These are phyloP conservation scores for Trichosporon faecale DNA, from an alignment of 1,284 basidiomycete species.

Conservation along the genomic window DNA sequence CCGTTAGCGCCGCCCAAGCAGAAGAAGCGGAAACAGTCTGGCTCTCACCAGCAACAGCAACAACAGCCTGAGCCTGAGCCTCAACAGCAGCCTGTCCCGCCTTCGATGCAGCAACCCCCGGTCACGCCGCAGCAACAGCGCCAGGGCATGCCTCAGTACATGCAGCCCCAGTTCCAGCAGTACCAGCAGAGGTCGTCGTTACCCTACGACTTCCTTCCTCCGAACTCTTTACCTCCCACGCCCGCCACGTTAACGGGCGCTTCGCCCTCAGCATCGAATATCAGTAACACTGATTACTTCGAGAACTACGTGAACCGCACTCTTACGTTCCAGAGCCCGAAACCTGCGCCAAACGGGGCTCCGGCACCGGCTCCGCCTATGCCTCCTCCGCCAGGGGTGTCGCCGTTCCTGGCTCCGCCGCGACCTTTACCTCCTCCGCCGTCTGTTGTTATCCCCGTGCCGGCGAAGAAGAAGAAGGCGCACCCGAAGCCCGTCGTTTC, in stretches of 20 bases:
- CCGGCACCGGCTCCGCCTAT: not conserved
- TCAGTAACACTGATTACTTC: conserved; percentile 20
- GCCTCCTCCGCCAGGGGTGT: not conserved
- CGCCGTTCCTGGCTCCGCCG: not conserved
- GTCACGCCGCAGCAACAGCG: conserved; percentile 1
- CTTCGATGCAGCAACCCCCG: not conserved
- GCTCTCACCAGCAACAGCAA: not conserved
- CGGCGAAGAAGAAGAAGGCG: not conserved
- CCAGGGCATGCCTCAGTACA: not conserved
- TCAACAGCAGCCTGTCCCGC: not conserved
- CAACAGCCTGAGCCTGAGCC: not conserved
- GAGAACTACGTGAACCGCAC: conserved; percentile 24
- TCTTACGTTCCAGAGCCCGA: conserved; percentile 20
- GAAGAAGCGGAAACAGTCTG: not conserved
- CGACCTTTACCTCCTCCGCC: not conserved
- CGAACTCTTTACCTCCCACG: conserved; percentile 13
- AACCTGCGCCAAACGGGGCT: not conserved
- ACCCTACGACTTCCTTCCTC: conserved; percentile 26
- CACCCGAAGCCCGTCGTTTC: not conserved
- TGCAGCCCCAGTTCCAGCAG: conserved; percentile 11
- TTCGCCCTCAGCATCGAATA: conserved; percentile 8
- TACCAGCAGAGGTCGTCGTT: conserved; percentile 11
- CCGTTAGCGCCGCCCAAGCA: not conserved
- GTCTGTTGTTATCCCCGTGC: not conserved
- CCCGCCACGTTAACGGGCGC: conserved; percentile 18